Evolutionary conservation across 768 basidiomycete species (phyloP).

Genomic region (Crepidotus variabilis): DNA sequence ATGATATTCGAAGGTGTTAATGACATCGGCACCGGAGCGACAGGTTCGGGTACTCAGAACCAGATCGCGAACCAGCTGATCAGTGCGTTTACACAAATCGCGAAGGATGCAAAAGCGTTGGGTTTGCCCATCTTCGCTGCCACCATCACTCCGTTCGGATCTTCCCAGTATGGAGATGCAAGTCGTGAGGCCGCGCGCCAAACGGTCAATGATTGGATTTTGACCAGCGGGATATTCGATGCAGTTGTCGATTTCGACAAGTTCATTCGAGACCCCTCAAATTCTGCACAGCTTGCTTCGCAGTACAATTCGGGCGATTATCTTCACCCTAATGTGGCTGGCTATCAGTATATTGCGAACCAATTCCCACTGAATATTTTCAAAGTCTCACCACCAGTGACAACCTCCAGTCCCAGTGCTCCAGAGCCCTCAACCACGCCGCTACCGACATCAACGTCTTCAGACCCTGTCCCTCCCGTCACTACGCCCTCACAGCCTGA

Average conservation of each 20-base stretch:
- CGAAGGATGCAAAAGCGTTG: slow-evolving; percentile 34
- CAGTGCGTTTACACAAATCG: slow-evolving; percentile 42
- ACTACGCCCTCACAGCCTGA: too few species aligned
- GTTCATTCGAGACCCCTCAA: slow-evolving; percentile 33
- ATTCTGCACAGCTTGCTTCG: slow-evolving; percentile 32
- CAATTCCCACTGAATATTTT: slow-evolving; percentile 39
- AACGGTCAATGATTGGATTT: slow-evolving; percentile 40
- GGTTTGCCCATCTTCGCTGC: slow-evolving; percentile 44
- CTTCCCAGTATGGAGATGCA: slow-evolving; percentile 31
- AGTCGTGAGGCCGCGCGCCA: slow-evolving; percentile 37
- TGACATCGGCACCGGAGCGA: slow-evolving; percentile 45
- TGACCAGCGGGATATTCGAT: slow-evolving; percentile 39
- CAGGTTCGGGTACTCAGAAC: slow-evolving; percentile 19
- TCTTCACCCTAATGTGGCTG: slow-evolving; percentile 44
- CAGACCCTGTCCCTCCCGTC: too few species aligned
- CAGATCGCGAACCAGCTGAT: slow-evolving; percentile 36
- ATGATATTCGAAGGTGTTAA: slow-evolving; percentile 15
- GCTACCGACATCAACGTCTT: too few species aligned
- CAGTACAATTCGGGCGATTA: slow-evolving; percentile 41
- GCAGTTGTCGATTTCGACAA: slow-evolving; percentile 45
- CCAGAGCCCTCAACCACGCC: too few species aligned
- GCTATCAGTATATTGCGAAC: slow-evolving; percentile 38
- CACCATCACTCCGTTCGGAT: slow-evolving; percentile 42
- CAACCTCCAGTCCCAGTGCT: too few species aligned
- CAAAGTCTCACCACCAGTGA: slow-evolving; percentile 2